Base-by-base conservation (phyloP, 805 yeast species). In the Maudiozyma barnettii region DNA sequence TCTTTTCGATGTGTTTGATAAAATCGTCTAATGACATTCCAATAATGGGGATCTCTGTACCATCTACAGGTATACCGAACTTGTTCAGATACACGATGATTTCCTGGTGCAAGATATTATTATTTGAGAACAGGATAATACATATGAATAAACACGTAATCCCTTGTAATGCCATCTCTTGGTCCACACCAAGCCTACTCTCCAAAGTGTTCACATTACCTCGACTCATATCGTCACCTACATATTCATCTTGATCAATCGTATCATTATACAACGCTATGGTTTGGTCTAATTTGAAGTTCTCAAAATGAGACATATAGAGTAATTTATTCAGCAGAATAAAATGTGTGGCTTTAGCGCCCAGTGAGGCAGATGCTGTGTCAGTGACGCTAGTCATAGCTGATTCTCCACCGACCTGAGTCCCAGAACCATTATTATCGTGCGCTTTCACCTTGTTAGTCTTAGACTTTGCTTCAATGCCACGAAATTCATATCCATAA, bases 21-120 rank as follows among this genome's bases (percentile, higher is more conserved):
- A 62, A 45, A 16, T 60, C 66, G 6, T 51, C 57, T 5, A 60
- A 46, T 14, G 53, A 51, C 30, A 48, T 19, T 20, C 56, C 49
- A 16, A 62, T n/a, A 14, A 61, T 52, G 3, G 65, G 64, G 22
- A 60, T 61, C 10, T 41, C 41, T 16, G 49, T 49, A 8, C 62
- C 64, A 39, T 62, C 61, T 2, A 48, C 46, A 1, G 64, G 63
- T 6, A 63, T 48, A 9, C 66, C 67, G 46, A 59, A 63, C 13
- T 44, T 41, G n/a, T 36, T 48, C 29, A 62, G 31, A 18, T 49
- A 41, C 5, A 45, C 44, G 8, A 46, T 20, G 13, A 63, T 46
- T 45, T 63, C 67, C 18, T 57, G 50, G 22, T 58, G 57, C 9
- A 62, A 45, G 26, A 63, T 51, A 36, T 55, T 55, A 48, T 63